phyloP scores from a whole-genome alignment of 148 eudicot genomes.

The Silene latifolia region DNA sequence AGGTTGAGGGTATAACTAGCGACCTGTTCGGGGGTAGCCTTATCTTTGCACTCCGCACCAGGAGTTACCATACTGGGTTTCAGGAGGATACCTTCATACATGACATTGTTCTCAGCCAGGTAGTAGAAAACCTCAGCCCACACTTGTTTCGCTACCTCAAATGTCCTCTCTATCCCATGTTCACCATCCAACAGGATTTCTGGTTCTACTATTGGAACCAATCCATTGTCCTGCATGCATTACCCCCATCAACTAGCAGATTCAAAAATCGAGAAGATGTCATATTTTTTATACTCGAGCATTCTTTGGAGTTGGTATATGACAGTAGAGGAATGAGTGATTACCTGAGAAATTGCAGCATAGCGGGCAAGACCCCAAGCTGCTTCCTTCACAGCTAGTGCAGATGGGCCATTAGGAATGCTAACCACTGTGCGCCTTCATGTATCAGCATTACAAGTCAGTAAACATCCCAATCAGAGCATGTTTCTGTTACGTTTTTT shows the following conservation, averaged over 20 bases:
- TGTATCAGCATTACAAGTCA: not conserved
- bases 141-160: conserved; percentile 83
- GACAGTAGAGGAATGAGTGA: not conserved
- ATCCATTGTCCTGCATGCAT: conserved; percentile 66
- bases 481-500: not conserved
- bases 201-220: conserved; percentile 54
- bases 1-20: conserved; percentile 77
- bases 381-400: conserved; percentile 96
- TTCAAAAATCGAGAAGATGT: no score
- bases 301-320: not conserved
- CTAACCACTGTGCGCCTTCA: conserved; percentile 92
- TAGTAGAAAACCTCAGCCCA: conserved; percentile 96
- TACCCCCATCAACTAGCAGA: not conserved
- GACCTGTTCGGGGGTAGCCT: conserved; percentile 81
- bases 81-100: conserved; percentile 85
- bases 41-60: conserved; percentile 92
- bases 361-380: conserved; percentile 99
- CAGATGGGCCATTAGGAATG: conserved; percentile 95
- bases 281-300: not conserved
- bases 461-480: not conserved
- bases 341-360: conserved; percentile 94
- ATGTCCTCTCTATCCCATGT: conserved; percentile 86
- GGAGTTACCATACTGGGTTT: conserved; percentile 99
- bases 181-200: conserved; percentile 98
- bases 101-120: conserved; percentile 81